These are phyloP conservation scores for Euphorbia schlechtendalii DNA, from an alignment of 441 rosid species.

Conservation along the genomic window DNA sequence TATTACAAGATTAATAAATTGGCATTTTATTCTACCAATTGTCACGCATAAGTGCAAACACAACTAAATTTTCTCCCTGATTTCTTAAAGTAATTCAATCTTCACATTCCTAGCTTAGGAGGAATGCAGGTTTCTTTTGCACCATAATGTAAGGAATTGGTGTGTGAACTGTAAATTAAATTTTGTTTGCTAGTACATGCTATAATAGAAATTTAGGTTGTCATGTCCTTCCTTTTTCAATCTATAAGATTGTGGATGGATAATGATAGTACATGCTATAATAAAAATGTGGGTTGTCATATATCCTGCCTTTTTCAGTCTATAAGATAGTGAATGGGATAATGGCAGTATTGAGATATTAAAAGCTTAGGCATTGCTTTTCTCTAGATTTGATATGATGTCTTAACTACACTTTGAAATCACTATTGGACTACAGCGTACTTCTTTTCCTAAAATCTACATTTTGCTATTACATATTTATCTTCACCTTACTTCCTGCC, in stretches of 20 bases:
- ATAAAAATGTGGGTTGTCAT: not conserved
- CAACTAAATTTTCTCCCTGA: not conserved
- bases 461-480: not conserved
- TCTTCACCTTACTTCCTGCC: not conserved
- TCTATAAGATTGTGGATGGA: no score
- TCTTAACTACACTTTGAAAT: not conserved
- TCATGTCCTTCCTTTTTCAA: no score
- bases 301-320: not conserved
- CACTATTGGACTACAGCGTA: no score
- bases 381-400: not conserved
- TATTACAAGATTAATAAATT: no score
- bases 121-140: not conserved
- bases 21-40: no score
- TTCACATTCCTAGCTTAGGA: not conserved
- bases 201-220: no score
- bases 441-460: not conserved
- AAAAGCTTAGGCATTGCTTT: not conserved
- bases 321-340: not conserved
- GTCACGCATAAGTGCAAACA: not conserved
- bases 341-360: not conserved
- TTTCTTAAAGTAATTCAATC: not conserved
- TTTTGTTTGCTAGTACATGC: not conserved
- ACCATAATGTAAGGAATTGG: not conserved
- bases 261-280: no score
- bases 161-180: not conserved